Base-by-base conservation (phyloP, 2,329 filamentous ascomycete genomes). In the Leptographium lundbergii region DNA sequence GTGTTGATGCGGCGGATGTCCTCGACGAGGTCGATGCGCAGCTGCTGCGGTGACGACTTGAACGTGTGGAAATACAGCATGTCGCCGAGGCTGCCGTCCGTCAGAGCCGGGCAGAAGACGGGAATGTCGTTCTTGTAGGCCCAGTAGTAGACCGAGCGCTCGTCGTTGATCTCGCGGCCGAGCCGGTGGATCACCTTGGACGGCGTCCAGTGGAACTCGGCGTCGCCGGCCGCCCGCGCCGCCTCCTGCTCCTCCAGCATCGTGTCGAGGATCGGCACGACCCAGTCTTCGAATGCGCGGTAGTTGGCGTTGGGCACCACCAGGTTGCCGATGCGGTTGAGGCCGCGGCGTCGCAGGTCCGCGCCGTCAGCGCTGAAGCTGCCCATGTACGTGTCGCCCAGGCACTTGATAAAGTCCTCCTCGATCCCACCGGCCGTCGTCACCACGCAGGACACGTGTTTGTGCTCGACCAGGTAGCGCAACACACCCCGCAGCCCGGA, bases 41-140 rank as follows among this genome's bases (percentile, higher is more conserved):
- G 79, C 71, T 92, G 88, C 61, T 77, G 75, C 4, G 92, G 92
- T 2, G 89, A 91, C 0, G 89, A 75, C 71, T 92, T 94, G 81
- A 91, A 99, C 1, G 91, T 95, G 75, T 99, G 92, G 72, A 99
- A 97, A 74, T 96, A 97, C 48, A 99, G 78, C 94, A 99, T 99
- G 71, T 99, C 94, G 6, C 94, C 94, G 24, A 99, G 74, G 66
- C 89, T 95, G 22, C 94, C 94, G 68, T 99, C 94, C 0, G 94
- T 99, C 66, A 99, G 76, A 6, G 94, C 94, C 0, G 94, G 94
- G 69, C 92, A 97, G 76, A 99, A 99, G 19, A 99, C 87, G 0
- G 94, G 94, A 60, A 99, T 97, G 70, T 94, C 78, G 74, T 99
- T 97, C 75, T 91, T 94, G 75, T 88, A 95, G 0, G 92, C 92